Base-by-base conservation (phyloP, 2,329 filamentous ascomycete species). In the Macrophomina pseudophaseolina region DNA sequence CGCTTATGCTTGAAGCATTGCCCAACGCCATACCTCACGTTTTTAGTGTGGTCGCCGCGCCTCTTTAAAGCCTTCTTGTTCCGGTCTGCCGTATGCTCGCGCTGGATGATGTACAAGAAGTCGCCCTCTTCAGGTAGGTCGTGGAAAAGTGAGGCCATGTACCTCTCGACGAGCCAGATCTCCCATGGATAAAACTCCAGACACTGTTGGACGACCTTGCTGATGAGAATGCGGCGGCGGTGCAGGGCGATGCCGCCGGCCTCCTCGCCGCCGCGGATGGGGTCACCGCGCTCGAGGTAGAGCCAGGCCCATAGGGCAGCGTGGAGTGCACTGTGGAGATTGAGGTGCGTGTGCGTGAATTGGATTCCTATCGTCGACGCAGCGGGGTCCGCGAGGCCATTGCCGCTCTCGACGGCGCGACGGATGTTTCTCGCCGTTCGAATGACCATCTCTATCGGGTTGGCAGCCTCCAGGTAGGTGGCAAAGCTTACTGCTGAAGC, bases 1-100 rank as follows among this genome's bases (percentile, higher is more conserved):
- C 93, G 86, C 68, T 84, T 88, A 79, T 99, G 95, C 56, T 85
- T 86, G 75, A 98, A 97, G 6, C 97, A 85, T 72, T 96, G 91
- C 0, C 95, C 95, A 60, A 93, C 48, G 32, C 23, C 12, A 69
- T 74, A 78, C 1, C 59, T 60, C 8, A 78, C 74, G 5, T 71
- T 71, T 1, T 46, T 60, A 0, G 69, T 71, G 12, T 63, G 60
- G 7, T 48, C 65, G 9, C 65, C 64, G 4, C 69, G 38, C 9
- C 68, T 80, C 68, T 85, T 88, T 2, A 82, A 81, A 67, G 85
- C 85, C 11, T 81, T 78, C 72, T 91, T 89, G 33, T 83, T 82
- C 14, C 56, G 46, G 30, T 66, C 65, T 6, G 49, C 56, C 23
- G 40, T 49, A 18, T 66, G 58, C 48, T 62, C 42, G 5, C 81